Conservation (phyloP, 106 monocot genomes). For the Apostasia shenzhenica region DNA sequence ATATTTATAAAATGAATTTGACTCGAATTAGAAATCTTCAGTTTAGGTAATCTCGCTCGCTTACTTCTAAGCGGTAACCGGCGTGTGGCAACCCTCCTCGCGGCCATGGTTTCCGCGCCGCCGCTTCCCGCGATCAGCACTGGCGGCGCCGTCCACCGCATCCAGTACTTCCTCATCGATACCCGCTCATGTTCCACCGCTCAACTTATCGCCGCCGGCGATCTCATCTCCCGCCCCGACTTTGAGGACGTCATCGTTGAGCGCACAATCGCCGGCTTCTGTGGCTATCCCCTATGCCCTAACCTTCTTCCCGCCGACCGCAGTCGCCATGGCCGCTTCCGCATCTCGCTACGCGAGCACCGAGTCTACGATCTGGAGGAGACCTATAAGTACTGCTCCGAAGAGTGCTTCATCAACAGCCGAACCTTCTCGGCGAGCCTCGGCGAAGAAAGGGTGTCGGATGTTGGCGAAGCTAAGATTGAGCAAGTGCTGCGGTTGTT, state of each 20-base stretch:
- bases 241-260: slow-evolving; percentile 78
- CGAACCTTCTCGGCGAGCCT: slow-evolving; percentile 33
- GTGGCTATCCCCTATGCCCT: slow-evolving; percentile 67
- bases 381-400: slow-evolving; percentile 62
- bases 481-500: slow-evolving; percentile 34
- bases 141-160: slow-evolving; percentile 29
- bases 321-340: slow-evolving; percentile 35
- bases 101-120: not conserved
- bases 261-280: slow-evolving; percentile 57
- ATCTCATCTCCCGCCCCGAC: slow-evolving; percentile 61
- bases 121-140: slow-evolving; percentile 5
- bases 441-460: slow-evolving; percentile 17
- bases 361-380: slow-evolving; percentile 83
- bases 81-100: not conserved
- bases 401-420: slow-evolving; percentile 52
- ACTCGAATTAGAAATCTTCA: too few species aligned
- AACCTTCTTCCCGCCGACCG: slow-evolving; percentile 21
- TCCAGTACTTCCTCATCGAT: slow-evolving; percentile 62
- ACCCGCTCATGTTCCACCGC: slow-evolving; percentile 17
- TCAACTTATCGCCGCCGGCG: slow-evolving; percentile 45
- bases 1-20: too few species aligned
- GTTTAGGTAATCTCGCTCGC: too few species aligned
- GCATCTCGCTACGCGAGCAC: slow-evolving; percentile 73
- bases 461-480: slow-evolving; percentile 16
- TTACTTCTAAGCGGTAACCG: too few species aligned